phyloP scores from a whole-genome alignment of 805 yeast genomes.

The Alloascoidea africana region DNA sequence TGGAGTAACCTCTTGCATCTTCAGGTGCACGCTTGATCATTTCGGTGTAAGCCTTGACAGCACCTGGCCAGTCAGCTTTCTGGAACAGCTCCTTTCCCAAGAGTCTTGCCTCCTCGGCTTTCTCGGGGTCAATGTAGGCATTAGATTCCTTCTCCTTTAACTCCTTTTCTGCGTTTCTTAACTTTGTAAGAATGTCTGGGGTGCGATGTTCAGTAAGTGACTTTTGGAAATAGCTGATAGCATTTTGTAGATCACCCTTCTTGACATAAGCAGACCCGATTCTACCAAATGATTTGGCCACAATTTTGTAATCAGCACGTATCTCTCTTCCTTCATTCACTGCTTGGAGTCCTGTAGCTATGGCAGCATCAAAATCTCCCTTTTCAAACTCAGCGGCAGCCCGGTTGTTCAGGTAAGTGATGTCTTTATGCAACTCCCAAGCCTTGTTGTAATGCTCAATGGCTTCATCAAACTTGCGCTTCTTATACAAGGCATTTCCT shows the following conservation, averaged over 20 bases:
- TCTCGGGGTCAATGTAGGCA: conserved; percentile 73
- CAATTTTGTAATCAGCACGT: conserved; percentile 82
- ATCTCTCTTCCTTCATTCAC: conserved; percentile 79
- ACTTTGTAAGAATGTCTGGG: conserved; percentile 78
- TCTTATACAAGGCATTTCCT: conserved; percentile 80
- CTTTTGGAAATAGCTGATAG: conserved; percentile 70
- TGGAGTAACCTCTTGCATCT: conserved; percentile 93
- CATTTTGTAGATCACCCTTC: conserved; percentile 52
- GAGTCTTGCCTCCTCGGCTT: conserved; percentile 91
- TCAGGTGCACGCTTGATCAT: conserved; percentile 95
- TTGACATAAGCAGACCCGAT: conserved; percentile 74
- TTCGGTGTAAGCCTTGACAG: conserved; percentile 88
- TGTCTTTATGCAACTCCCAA: conserved; percentile 66
- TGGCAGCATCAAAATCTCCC: conserved; percentile 79
- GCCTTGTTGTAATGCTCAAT: conserved; percentile 78
- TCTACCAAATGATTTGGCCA: conserved; percentile 90
- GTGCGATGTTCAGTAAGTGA: conserved; percentile 95
- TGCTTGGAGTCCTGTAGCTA: conserved; percentile 67
- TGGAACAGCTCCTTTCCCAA: conserved; percentile 83
- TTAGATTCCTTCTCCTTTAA: conserved; percentile 65
- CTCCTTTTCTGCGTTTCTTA: conserved; percentile 78
- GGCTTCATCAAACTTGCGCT: conserved; percentile 84
- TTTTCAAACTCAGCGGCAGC: conserved; percentile 97
- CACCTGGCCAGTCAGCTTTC: conserved; percentile 91
- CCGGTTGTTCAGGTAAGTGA: conserved; percentile 87